Base-by-base conservation (phyloP, 1,284 basidiomycete genomes). In the Spongiforma sp. region DNA sequence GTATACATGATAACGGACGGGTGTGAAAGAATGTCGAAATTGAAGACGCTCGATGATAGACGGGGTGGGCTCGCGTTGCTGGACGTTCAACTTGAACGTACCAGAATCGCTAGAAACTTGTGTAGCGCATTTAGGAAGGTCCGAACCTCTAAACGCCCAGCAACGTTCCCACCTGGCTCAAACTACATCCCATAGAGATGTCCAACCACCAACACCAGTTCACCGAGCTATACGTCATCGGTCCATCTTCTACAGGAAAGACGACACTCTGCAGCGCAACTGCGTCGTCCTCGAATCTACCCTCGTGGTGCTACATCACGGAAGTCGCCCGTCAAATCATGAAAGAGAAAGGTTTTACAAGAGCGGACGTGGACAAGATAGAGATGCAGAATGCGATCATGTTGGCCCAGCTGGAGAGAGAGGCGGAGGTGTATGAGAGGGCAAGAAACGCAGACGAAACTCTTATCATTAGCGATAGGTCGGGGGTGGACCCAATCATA, bases 241-340 rank as follows among this genome's bases (percentile, higher is more conserved):
- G 87, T 5, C 86, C 88, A 46, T 86, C 88, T 71, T 88, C 88
- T 15, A 86, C 84, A 11, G 88, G 87, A 24, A 90, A 89, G 75
- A 88, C 88, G 32, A 89, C 87, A 0, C 80, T 89, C 4, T 88
- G 86, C 73, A 76, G 81, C 55, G 85, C 85, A 6, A 71, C 89
- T 1, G 80, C 80, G 3, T 66, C 77, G 57, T 77, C 77, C 54
- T 70, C 87, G 21, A 71, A 74, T 3, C 64, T 89, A 33, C 63
- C 66, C 1, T 65, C 71, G 30, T 62, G 71, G 53, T 79, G 79
- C 36, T 82, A 83, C 63, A 81, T 89, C 62, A 82, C 78, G 26
- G 88, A 89, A 73, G 83, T 88, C n/a, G 88, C 89, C 4, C 79
- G 89, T 37, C 72, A 76, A 28, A 82, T 89, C 32, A 88, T 89